These are phyloP conservation scores for Fusarium temperatum DNA, from an alignment of 2,329 filamentous ascomycete genomes.

Conservation along the genomic window DNA sequence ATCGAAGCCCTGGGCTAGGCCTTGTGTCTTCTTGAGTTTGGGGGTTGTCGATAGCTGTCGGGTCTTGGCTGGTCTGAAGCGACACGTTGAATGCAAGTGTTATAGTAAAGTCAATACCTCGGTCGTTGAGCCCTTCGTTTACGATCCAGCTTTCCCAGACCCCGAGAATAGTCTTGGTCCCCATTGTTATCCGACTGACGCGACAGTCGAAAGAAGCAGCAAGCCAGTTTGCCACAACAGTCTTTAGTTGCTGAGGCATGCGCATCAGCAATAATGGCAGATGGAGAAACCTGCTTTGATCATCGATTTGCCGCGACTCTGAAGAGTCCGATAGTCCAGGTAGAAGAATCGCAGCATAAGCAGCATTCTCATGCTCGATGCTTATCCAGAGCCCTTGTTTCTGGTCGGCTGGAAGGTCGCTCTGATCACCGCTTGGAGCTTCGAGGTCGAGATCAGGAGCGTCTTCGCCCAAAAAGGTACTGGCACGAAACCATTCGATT, in stretches of 20 bases:
- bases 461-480: constrained; percentile 46
- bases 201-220: constrained; percentile 65
- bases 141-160: constrained; percentile 63
- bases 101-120: constrained; percentile 57
- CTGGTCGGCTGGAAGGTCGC: constrained; percentile 36
- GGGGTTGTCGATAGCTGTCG: constrained; percentile 17
- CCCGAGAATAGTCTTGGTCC: constrained; percentile 59
- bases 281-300: constrained; percentile 51
- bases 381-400: constrained; percentile 55
- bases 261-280: constrained; percentile 64
- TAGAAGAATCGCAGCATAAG: constrained; percentile 61
- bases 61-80: constrained; percentile 23
- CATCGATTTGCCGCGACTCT: not conserved
- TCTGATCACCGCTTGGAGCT: constrained; percentile 15
- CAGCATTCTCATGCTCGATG: constrained; percentile 62
- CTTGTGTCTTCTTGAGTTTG: constrained; percentile 23
- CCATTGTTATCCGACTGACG: constrained; percentile 59
- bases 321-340: constrained; percentile 46
- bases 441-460: constrained; percentile 22
- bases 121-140: constrained; percentile 47
- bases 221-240: constrained; percentile 61
- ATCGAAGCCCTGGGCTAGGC: constrained; percentile 46
- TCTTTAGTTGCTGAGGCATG: constrained; percentile 63
- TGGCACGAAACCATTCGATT: constrained; percentile 56
- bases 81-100: constrained; percentile 61